phyloP scores from a whole-genome alignment of 352 stramenopile genomes.

The Globisporangium barbulae region DNA sequence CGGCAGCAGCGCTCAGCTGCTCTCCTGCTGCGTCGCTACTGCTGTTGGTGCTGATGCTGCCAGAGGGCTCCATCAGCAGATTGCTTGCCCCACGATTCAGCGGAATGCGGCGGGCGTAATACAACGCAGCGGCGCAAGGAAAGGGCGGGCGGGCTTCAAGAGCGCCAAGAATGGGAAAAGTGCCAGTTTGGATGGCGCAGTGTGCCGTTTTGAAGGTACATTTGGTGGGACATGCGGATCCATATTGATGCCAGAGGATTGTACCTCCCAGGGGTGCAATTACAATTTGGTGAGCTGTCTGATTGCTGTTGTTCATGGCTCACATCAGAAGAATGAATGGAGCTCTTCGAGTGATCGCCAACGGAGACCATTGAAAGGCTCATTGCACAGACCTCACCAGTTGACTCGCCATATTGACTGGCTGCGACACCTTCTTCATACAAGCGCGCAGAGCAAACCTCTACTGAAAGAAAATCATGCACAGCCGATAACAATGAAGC shows the following conservation, averaged over 20 bases:
- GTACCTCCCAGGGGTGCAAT: slow-evolving; percentile 3
- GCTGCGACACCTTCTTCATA: no score
- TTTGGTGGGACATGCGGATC: slow-evolving; percentile 5
- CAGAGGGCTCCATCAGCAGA: background rate
- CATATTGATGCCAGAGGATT: slow-evolving; percentile 2
- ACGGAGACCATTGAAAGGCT: no score
- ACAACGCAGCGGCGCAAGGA: background rate
- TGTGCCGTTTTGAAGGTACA: background rate
- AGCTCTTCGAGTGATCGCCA: no score
- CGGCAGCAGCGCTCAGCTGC: background rate
- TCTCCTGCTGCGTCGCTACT: slow-evolving; percentile 1
- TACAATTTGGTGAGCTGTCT: background rate
- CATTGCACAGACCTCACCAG: no score
- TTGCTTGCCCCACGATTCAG: background rate
- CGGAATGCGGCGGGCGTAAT: background rate
- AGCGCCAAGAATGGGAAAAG: background rate
- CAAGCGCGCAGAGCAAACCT: background rate
- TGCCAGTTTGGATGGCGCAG: background rate
- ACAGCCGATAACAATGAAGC: no score
- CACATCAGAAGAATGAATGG: background rate
- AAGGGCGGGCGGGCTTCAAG: slow-evolving; percentile 5
- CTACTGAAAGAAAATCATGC: no score
- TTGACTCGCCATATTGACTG: no score
- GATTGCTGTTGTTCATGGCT: background rate
- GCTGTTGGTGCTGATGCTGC: background rate